These are phyloP conservation scores for Apiospora hydei DNA, from an alignment of 2,329 filamentous ascomycete species.

Conservation along the genomic window DNA sequence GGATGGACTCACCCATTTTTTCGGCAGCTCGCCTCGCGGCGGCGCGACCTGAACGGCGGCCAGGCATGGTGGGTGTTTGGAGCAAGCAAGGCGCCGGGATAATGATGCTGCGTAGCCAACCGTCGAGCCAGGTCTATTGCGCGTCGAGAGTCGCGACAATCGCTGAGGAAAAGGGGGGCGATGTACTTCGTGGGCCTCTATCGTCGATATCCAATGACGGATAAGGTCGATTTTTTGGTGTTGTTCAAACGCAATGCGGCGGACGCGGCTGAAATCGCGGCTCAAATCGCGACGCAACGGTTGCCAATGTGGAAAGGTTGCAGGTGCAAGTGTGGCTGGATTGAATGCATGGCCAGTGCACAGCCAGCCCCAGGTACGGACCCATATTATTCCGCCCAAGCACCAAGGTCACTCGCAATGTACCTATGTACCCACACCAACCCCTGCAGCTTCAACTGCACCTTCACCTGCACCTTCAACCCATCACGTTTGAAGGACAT, in stretches of 20 bases:
- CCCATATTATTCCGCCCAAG: background rate
- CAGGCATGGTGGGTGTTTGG: constrained; percentile 10
- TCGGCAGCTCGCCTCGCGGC: constrained; percentile 29
- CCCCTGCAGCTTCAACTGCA: background rate
- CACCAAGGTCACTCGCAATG: background rate
- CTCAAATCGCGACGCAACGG: constrained; percentile 9
- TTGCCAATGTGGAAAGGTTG: background rate
- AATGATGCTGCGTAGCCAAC: background rate
- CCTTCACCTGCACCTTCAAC: too few relatives aligned
- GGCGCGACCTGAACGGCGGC: constrained; percentile 29
- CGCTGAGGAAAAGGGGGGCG: background rate
- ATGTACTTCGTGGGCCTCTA: background rate
- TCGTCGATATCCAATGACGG: background rate
- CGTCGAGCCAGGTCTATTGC: background rate
- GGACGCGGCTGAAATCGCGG: constrained; percentile 12
- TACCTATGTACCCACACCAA: background rate
- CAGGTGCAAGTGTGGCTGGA: too few relatives aligned
- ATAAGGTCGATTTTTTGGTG: constrained; percentile 5
- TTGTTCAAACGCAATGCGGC: constrained; percentile 9
- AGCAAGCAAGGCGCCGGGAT: background rate
- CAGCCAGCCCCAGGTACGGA: background rate
- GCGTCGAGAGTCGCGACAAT: constrained; percentile 4
- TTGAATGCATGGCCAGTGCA: constrained; percentile 3
- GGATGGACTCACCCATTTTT: constrained; percentile 27
- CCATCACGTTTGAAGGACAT: too few relatives aligned